Conservation (phyloP, 768 basidiomycete species). For the Mycena albidolilacea region DNA sequence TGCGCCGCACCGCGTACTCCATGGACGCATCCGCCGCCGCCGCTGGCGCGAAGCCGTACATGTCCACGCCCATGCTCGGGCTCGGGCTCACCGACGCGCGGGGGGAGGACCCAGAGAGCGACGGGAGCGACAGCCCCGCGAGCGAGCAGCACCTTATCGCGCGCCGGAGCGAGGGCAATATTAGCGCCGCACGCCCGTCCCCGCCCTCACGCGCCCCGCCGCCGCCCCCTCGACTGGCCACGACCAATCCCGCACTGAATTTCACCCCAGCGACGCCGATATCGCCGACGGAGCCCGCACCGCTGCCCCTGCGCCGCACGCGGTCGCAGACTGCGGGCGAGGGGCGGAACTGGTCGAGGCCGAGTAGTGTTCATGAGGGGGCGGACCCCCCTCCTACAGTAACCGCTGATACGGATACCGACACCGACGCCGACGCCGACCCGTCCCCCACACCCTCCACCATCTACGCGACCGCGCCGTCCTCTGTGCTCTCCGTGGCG, state of each 20-base stretch:
- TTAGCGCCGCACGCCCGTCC: slow-evolving; percentile 8
- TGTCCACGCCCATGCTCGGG: slow-evolving; percentile 61
- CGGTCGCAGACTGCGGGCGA: slow-evolving; percentile 26
- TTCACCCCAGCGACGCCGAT: slow-evolving; percentile 16
- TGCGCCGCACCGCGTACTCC: slow-evolving; percentile 49
- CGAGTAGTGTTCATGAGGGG: slow-evolving; percentile 12
- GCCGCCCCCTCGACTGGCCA: slow-evolving; percentile 2
- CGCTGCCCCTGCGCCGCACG: slow-evolving; percentile 40
- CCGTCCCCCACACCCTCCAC: not conserved
- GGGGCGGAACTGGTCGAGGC: slow-evolving; percentile 29
- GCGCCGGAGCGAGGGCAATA: not conserved
- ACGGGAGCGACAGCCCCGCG: slow-evolving; percentile 46
- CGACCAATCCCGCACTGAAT: not conserved
- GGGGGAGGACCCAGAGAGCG: slow-evolving; percentile 34
- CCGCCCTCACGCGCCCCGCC: slow-evolving; percentile 34
- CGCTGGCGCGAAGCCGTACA: slow-evolving; percentile 55
- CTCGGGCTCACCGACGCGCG: slow-evolving; percentile 42
- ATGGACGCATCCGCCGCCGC: slow-evolving; percentile 46
- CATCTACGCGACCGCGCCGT: not conserved
- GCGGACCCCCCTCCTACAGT: not conserved
- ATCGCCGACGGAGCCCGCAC: slow-evolving; percentile 31
- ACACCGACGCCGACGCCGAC: too few species aligned
- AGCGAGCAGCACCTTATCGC: slow-evolving; percentile 1
- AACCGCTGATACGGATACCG: too few species aligned
- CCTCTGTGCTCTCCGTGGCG: not conserved